Base-by-base conservation (phyloP, 1,284 basidiomycete species). In the Phylloboletellus chloephorus region DNA sequence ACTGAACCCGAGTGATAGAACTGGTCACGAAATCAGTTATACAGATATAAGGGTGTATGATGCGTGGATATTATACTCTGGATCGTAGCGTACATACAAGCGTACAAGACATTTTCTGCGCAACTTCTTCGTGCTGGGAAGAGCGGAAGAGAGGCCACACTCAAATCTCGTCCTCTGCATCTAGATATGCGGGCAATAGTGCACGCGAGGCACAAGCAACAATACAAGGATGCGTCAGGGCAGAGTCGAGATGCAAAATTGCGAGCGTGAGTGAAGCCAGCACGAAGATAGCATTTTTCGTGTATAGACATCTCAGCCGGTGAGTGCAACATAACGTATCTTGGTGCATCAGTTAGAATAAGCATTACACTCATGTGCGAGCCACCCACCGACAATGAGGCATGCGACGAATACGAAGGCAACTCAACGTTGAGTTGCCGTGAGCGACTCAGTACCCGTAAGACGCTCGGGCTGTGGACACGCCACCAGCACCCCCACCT, bases 1-100 rank as follows among this genome's bases (percentile, higher is more conserved):
- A n/a, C n/a, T n/a, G n/a, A n/a, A n/a, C n/a, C n/a, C n/a, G n/a
- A n/a, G n/a, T n/a, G n/a, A n/a, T n/a, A n/a, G n/a, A n/a, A n/a
- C n/a, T n/a, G n/a, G 28, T n/a, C 21, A 19, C 21, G 13, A 12
- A 24, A 26, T 24, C 23, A 6, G 11, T 24, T 39, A 20, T 39
- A 34, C 22, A 40, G 36, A 23, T n/a, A 28, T 40, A 36, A 30
- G 40, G 33, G 15, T 31, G 43, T 54, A 39, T 16, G 39, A 44
- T 51, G 52, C 51, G 58, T 39, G 36, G 43, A 54, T 44, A 58
- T 59, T 57, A 59, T 59, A 50, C 48, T 44, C 41, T 41, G 45
- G 23, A n/a, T 45, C 51, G 49, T 62, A 63, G 60, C 58, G 45
- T 58, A 58, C 56, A 61, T 43, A 36, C 24, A 28, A n/a, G 35